phyloP scores from a whole-genome alignment of 2,329 filamentous ascomycete genomes.

The Scorias spongiosa region DNA sequence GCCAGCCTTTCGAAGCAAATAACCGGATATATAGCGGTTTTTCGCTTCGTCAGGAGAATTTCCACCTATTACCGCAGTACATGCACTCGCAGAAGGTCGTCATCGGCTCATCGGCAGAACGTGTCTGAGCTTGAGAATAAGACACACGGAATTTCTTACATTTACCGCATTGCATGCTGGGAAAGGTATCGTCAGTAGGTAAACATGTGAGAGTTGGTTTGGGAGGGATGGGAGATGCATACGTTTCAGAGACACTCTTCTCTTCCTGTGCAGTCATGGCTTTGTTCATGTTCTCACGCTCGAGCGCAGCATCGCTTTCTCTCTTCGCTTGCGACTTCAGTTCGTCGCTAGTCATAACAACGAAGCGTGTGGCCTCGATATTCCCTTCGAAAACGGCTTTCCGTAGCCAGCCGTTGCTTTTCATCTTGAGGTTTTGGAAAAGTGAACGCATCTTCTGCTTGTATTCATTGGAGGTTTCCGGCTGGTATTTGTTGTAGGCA shows the following conservation, averaged over 20 bases:
- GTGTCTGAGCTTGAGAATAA: conserved; percentile 91
- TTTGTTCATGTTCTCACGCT: conserved; percentile 92
- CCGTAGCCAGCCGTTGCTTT: conserved; percentile 66
- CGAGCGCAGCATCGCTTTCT: conserved; percentile 57
- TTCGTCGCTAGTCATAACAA: conserved; percentile 77
- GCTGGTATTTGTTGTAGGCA: conserved; percentile 53
- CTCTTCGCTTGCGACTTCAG: conserved; percentile 76
- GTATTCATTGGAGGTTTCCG: conserved; percentile 59
- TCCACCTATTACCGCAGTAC: conserved; percentile 37
- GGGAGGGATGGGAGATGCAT: conserved; percentile 5
- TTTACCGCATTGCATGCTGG: conserved; percentile 75
- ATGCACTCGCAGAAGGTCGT: conserved; percentile 42
- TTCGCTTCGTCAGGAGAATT: conserved; percentile 23
- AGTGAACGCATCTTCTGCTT: conserved; percentile 80
- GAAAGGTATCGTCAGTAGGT: conserved; percentile 31
- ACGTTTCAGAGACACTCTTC: conserved; percentile 52
- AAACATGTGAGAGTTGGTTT: background rate
- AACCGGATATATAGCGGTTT: no score
- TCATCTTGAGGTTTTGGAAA: conserved; percentile 89
- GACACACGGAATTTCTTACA: conserved; percentile 89
- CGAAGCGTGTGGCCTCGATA: conserved; percentile 58
- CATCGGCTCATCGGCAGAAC: conserved; percentile 82
- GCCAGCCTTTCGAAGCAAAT: no score
- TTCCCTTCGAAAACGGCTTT: conserved; percentile 59
- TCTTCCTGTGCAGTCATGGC: conserved; percentile 87